Evolutionary conservation across 2,329 filamentous ascomycete genomes (phyloP), one percentile per base, ranked within the genome.

Genomic region (Curvularia sp.): DNA sequence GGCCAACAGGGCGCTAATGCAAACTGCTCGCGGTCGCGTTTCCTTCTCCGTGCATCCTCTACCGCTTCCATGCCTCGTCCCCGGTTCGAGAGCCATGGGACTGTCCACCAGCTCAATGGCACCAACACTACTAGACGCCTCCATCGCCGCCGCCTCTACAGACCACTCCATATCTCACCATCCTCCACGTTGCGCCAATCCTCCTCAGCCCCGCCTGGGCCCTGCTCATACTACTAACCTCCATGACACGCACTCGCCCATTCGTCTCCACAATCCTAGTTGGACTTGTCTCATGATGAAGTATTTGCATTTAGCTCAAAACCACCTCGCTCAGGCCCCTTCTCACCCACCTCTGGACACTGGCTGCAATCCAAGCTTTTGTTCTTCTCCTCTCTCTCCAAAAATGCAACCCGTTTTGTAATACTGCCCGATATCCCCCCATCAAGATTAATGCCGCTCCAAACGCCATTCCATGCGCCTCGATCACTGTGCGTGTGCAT

Each of bases 381-480:
- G 10, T 31, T 38, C 44, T 48, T 38, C 39, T 24, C 41, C 26
- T 43, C 10, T 12, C 18, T 12, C 13, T 33, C 31, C 31, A 6
- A 33, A 46, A 49, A 52, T 46, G 41, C 20, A 10, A 10, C 9
- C 43, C 26, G 22, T 42, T 22, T 43, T 8, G 53, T 30, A 49
- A 55, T 55, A 30, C 49, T 52, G 30, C 44, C 46, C 56, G 24
- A 43, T 9, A 13, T 15, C 42, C 18, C 53, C 26, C 31, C 15
- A 44, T 12, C 18, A 22, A 20, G 18, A 49, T 33, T 57, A 57
- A 66, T 60, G 64, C 59, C 63, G 60, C 63, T 53, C 41, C 61
- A 59, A 67, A 68, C 65, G 67, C 65, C 49, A 53, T 53, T 33
- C 52, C 53, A 68, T 65, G 62, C 64, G 49, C 53, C 49, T 52